phyloP scores from a whole-genome alignment of 2,329 filamentous ascomycete genomes.

The Colletotrichum cereale region DNA sequence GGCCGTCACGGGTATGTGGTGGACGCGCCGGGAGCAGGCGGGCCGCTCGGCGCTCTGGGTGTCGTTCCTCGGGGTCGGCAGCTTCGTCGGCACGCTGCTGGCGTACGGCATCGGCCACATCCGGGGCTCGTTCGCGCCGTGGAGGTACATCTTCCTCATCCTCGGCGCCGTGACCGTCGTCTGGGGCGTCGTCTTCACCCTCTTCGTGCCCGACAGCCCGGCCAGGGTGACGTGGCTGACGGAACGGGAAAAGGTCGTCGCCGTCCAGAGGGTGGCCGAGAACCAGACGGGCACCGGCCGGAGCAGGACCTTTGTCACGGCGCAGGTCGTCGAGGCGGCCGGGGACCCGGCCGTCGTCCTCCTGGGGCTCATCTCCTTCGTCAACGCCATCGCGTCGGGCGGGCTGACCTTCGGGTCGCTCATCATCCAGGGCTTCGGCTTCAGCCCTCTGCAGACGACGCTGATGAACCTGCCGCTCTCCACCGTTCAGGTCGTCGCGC shows the following conservation, averaged over 20 bases:
- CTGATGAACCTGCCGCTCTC: slow-evolving; percentile 66
- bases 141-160: slow-evolving; percentile 53
- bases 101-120: slow-evolving; percentile 52
- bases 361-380: slow-evolving; percentile 41
- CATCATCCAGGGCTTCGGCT: slow-evolving; percentile 67
- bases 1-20: slow-evolving; percentile 54
- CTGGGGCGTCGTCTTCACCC: slow-evolving; percentile 46
- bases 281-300: slow-evolving; percentile 46
- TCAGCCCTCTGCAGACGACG: slow-evolving; percentile 64
- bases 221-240: slow-evolving; percentile 48
- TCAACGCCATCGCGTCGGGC: slow-evolving; percentile 34
- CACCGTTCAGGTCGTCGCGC: slow-evolving; percentile 27
- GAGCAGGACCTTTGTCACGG: slow-evolving; percentile 23
- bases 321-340: slow-evolving; percentile 43
- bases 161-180: slow-evolving; percentile 48
- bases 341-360: slow-evolving; percentile 42
- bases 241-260: slow-evolving; percentile 46
- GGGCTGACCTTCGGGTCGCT: slow-evolving; percentile 45
- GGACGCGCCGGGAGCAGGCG: slow-evolving; percentile 53
- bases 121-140: slow-evolving; percentile 45
- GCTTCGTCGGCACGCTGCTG: slow-evolving; percentile 50
- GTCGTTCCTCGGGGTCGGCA: slow-evolving; percentile 53
- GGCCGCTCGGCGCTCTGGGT: slow-evolving; percentile 53
- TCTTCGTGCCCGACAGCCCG: slow-evolving; percentile 48
- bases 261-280: slow-evolving; percentile 46